Evolutionary conservation across 371 early-diverging fungal genomes (phyloP), one percentile per base, ranked within the genome.

Genomic region (Mucor lusitanicus): DNA sequence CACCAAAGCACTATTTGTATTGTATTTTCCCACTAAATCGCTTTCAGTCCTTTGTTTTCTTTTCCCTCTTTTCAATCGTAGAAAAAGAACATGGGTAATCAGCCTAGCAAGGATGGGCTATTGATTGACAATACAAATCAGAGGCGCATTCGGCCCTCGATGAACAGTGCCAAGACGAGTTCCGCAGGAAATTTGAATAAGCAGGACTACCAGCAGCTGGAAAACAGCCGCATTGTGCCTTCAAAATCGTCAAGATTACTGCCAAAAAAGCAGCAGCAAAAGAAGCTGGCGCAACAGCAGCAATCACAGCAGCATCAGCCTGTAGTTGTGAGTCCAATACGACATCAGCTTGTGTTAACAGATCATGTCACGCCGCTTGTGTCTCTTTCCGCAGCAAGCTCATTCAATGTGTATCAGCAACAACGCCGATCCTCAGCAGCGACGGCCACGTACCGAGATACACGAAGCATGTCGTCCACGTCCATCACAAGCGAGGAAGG

Each of bases 361-460:
- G 69, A 73, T 40, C 69, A 72, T 40, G 53, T 69, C 19, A 58
- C 67, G 9, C 73, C 67, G 11, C 50, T 73, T 0, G 40, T 69
- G 0, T 67, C 71, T 15, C 37, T 67, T 7, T 64, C 67, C n/a
- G 39, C 63, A 39, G 65, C 61, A 46, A 61, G 56, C 46, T 54
- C 64, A 9, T 46, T 46, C 5, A 32, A 27, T 42, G 42, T 62
- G 1, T 62, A 62, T 39, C 61, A 61, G 56, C 56, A 56, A 15
- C 44, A 56, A 37, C 64, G 64, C 21, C 40, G 56, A 46, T 48
- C 42, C n/a, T 69, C 63, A 6, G 19, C 53, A 46, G 25, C 35
- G 25, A 33, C 55, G 6, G 12, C 37, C 37, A 13, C 50, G 8
- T 28, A 54, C 27, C 57, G 50, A 23, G 59, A 58, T 12, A 54